A percentile compares a stretch with the other conserved stretches of the same genome.
These are phyloP conservation scores for Ligustrum vulgare DNA, from an alignment of 257 asterid species.

Conservation along the genomic window DNA sequence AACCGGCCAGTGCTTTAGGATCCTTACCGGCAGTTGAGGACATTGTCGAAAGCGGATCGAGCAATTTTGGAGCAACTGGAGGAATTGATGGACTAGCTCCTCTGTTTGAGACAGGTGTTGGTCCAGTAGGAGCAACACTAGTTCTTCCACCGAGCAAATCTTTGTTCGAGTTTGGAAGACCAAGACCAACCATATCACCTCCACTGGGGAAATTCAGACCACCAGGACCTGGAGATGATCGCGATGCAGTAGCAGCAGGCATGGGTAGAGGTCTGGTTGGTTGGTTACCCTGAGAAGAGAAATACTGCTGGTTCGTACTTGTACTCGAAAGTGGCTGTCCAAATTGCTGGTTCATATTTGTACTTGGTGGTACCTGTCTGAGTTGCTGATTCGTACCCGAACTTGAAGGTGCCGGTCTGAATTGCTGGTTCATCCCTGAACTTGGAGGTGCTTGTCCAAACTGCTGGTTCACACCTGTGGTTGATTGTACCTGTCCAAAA, in stretches of 20 bases:
- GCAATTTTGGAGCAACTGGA: constrained; percentile 45
- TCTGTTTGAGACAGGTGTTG: constrained; percentile 43
- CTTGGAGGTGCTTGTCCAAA: constrained; percentile 35
- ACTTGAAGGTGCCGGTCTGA: constrained; percentile 44
- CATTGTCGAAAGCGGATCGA: constrained; percentile 45
- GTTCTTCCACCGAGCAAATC: constrained; percentile 53
- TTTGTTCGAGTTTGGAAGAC: constrained; percentile 47
- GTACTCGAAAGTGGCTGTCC: constrained; percentile 48
- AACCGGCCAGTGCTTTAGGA: constrained; percentile 44
- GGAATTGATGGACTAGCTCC: constrained; percentile 48
- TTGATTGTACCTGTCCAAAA: constrained; percentile 47
- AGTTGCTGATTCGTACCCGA: constrained; percentile 38
- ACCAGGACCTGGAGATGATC: constrained; percentile 50
- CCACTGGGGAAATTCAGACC: constrained; percentile 44
- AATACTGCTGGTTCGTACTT: constrained; percentile 60
- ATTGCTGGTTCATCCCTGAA: constrained; percentile 60
- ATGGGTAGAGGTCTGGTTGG: constrained; percentile 48
- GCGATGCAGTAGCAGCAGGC: constrained; percentile 47
- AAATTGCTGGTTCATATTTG: constrained; percentile 43
- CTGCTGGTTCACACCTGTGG: constrained; percentile 55
- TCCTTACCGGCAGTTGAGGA: constrained; percentile 40
- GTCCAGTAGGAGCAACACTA: constrained; percentile 45
- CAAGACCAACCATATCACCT: constrained; percentile 38
- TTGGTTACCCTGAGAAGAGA: constrained; percentile 57
- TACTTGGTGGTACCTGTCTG: constrained; percentile 37